These are phyloP conservation scores for Galerina marginata DNA, from an alignment of 768 basidiomycete genomes.

Conservation along the genomic window DNA sequence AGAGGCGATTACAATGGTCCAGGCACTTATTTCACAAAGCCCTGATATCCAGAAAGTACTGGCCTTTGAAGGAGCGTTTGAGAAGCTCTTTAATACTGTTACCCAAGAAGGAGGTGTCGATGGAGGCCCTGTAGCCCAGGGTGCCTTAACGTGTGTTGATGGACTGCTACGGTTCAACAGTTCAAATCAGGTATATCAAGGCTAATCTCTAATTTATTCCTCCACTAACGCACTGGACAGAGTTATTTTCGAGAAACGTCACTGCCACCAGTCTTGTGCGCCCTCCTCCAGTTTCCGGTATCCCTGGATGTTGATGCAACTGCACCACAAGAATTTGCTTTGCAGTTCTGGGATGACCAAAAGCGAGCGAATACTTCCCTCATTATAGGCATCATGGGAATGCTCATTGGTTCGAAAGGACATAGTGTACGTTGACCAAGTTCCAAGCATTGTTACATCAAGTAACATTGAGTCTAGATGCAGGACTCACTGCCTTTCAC, in stretches of 20 bases:
- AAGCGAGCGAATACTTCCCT: conserved; percentile 82
- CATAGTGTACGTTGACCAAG: conserved; percentile 51
- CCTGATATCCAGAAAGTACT: conserved; percentile 96
- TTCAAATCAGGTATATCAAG: conserved; percentile 83
- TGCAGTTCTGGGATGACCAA: conserved; percentile 96
- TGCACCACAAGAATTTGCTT: conserved; percentile 87
- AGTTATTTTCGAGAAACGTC: conserved; percentile 95
- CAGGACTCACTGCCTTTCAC: conserved; percentile 64
- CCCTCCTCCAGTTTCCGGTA: conserved; percentile 73
- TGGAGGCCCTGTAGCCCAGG: conserved; percentile 84
- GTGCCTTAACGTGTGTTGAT: conserved; percentile 86
- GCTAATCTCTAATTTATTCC: neutral
- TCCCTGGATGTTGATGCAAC: conserved; percentile 59
- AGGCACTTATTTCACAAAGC: conserved; percentile 82
- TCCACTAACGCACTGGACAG: conserved; percentile 46
- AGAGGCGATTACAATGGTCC: conserved; percentile 87
- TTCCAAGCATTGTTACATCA: neutral
- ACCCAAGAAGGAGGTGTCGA: conserved; percentile 90
- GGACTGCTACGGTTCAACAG: conserved; percentile 90
- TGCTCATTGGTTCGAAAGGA: conserved; percentile 80
- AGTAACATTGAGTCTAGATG: conserved; percentile 40
- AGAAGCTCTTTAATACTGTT: conserved; percentile 91
- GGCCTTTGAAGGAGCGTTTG: conserved; percentile 96
- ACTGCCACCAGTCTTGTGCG: conserved; percentile 69
- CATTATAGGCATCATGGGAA: conserved; percentile 84